phyloP scores from a whole-genome alignment of 2,329 filamentous ascomycete genomes.

The Arthrinium phaeospermum region DNA sequence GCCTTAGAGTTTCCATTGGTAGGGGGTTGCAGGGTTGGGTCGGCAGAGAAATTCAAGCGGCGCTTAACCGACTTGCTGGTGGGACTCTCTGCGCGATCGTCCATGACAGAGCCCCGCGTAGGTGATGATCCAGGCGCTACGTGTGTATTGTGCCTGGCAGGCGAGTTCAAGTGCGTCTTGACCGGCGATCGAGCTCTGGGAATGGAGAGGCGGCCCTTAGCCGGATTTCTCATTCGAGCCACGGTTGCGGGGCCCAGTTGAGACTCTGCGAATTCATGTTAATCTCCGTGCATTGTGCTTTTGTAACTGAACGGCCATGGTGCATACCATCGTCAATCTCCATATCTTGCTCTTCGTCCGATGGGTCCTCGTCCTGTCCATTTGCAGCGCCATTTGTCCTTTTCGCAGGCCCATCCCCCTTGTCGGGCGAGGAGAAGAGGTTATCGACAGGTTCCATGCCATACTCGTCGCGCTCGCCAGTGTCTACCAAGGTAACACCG shows the following conservation, averaged over 20 bases:
- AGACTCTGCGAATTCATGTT: constrained; percentile 45
- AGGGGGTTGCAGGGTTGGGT: constrained; percentile 29
- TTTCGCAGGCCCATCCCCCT: constrained; percentile 34
- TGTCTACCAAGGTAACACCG: constrained; percentile 80
- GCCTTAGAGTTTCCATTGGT: constrained; percentile 32
- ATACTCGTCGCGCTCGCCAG: constrained; percentile 83
- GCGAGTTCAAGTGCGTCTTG: constrained; percentile 66
- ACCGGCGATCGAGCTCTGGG: constrained; percentile 63
- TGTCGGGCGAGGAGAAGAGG: constrained; percentile 87
- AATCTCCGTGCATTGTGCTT: constrained; percentile 27
- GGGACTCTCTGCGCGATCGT: constrained; percentile 29
- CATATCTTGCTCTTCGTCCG: constrained; percentile 55
- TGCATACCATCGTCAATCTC: constrained; percentile 56
- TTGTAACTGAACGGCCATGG: constrained; percentile 15
- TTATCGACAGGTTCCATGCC: constrained; percentile 88
- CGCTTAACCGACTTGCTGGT: constrained; percentile 53
- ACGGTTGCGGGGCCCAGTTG: constrained; percentile 59
- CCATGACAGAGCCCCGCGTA: constrained; percentile 44
- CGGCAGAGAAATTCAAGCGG: constrained; percentile 56
- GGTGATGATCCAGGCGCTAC: constrained; percentile 60
- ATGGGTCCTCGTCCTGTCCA: constrained; percentile 34
- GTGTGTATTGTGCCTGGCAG: constrained; percentile 66
- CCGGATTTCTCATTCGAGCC: constrained; percentile 55
- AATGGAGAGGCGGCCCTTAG: constrained; percentile 50
- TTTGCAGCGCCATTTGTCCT: constrained; percentile 33